These are phyloP conservation scores for Atkinsonella hypoxylon DNA, from an alignment of 2,329 filamentous ascomycete genomes.

Conservation along the genomic window DNA sequence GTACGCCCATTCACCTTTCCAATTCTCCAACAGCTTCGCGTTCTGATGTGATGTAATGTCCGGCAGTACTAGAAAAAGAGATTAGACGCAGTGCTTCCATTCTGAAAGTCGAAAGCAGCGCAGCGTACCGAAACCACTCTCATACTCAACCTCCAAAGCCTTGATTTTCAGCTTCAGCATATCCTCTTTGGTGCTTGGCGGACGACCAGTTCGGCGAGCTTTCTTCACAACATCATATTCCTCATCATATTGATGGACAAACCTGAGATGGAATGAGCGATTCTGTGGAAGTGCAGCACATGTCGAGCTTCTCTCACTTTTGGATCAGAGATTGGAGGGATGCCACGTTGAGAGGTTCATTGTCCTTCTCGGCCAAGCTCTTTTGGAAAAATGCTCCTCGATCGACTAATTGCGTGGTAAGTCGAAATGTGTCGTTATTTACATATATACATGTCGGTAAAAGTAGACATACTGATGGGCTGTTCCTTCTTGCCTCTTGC, in stretches of 20 bases:
- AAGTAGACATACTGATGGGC: conserved; percentile 46
- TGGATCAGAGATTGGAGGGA: conserved; percentile 50
- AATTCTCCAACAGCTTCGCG: conserved; percentile 52
- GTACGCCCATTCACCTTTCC: conserved; percentile 77
- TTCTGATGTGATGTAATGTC: conserved; percentile 60
- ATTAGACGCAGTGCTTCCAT: conserved; percentile 8
- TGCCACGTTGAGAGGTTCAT: conserved; percentile 37
- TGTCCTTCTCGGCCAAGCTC: conserved; percentile 38
- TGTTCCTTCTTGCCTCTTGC: conserved; percentile 62
- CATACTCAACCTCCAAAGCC: conserved; percentile 65
- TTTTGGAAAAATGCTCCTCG: conserved; percentile 55
- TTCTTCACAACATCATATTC: conserved; percentile 56
- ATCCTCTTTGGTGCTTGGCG: conserved; percentile 66
- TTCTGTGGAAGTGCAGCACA: conserved; percentile 2
- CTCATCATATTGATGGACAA: conserved; percentile 57
- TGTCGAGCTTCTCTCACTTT: conserved; percentile 33
- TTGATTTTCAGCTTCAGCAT: conserved; percentile 60
- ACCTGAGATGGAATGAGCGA: conserved; percentile 26
- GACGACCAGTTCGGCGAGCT: conserved; percentile 64
- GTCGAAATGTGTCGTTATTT: neutral
- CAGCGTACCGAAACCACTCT: conserved; percentile 64
- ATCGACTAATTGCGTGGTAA: conserved; percentile 18
- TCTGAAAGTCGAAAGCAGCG: neutral
- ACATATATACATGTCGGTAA: neutral
- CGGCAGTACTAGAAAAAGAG: conserved; percentile 44